Base-by-base conservation (phyloP, 1,284 basidiomycete genomes). In the Tremellales sp. region DNA sequence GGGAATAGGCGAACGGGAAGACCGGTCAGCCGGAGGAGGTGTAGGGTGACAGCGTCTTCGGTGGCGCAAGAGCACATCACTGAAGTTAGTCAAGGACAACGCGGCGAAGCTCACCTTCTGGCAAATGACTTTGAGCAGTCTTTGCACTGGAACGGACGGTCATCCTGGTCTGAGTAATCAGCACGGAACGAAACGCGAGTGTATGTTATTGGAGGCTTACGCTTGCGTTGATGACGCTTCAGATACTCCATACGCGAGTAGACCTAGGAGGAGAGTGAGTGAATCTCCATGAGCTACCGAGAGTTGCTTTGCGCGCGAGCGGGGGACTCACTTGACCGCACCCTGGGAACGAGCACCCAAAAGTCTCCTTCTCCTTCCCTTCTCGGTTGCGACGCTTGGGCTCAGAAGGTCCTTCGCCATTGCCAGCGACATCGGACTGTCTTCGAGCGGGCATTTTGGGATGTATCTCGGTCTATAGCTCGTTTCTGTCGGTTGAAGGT, bases 171-270 rank as follows among this genome's bases (percentile, higher is more conserved):
- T 75, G 54, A 8, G 4, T 15, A 15, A 25, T 36, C n/a, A 31
- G 25, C 21, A 49, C 5, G 41, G 33, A 25, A 10, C 21, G 27
- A 24, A 7, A n/a, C n/a, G n/a, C n/a, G n/a, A n/a, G n/a, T n/a
- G n/a, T n/a, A n/a, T n/a, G n/a, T n/a, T 17, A 44, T 10, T 12
- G 7, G 15, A 35, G 12, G 62, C 73, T 52, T 49, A 75, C 74
- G 74, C 61, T 75, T 75, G 44, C 74, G 51, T 43, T 75, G 72
- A 56, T 75, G 74, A 40, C 74, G 53, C 44, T 72, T 71, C 51
- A 75, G 50, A 49, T 75, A 75, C 52, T 75, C 73, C 63, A 73
- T 68, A 27, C 73, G 65, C 54, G 69, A 72, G 52, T 75, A 75
- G 0, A 60, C 57, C 68, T 74, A 33, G 23, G n/a, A n/a, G 3